Percentiles rank a stretch among this genome's conserved stretches.
Evolutionary conservation across 192 early-diverging fungal species (phyloP).

Genomic region (Phlyctochytrium bullatum): DNA sequence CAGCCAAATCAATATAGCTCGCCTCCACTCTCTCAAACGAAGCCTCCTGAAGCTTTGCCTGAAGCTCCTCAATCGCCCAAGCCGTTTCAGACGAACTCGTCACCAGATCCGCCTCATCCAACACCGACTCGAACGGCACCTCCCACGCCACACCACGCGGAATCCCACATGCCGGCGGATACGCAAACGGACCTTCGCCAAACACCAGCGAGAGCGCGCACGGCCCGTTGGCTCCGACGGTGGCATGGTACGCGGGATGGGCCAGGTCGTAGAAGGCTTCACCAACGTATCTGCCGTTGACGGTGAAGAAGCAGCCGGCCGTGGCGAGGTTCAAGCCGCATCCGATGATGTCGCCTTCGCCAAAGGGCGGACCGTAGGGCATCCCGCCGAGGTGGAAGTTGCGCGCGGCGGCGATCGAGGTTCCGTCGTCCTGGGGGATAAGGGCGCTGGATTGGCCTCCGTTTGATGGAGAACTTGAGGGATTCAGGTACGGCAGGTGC

Average conservation of each 20-base stretch:
- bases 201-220: background rate
- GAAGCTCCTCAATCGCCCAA: too few relatives aligned
- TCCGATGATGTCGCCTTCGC: constrained; percentile 16
- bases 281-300: constrained; percentile 16
- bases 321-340: constrained; percentile 20
- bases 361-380: constrained; percentile 15
- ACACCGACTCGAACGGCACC: background rate
- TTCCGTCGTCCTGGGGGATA: too few relatives aligned
- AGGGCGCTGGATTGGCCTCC: constrained; percentile 8
- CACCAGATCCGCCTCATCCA: constrained; percentile 4
- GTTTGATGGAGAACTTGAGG: background rate
- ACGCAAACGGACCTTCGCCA: background rate
- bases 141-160: background rate
- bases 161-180: background rate
- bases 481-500: background rate
- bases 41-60: too few relatives aligned
- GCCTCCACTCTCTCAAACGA: too few relatives aligned
- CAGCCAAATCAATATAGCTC: too few relatives aligned
- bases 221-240: background rate
- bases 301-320: constrained; percentile 13
- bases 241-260: background rate
- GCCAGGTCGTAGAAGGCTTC: constrained; percentile 16
- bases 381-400: constrained; percentile 1
- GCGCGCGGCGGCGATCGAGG: background rate
- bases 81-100: too few relatives aligned